Evolutionary conservation across 371 early-diverging fungal species (phyloP), one percentile per base, ranked within the genome.

Genomic region (Mortierella sp.): DNA sequence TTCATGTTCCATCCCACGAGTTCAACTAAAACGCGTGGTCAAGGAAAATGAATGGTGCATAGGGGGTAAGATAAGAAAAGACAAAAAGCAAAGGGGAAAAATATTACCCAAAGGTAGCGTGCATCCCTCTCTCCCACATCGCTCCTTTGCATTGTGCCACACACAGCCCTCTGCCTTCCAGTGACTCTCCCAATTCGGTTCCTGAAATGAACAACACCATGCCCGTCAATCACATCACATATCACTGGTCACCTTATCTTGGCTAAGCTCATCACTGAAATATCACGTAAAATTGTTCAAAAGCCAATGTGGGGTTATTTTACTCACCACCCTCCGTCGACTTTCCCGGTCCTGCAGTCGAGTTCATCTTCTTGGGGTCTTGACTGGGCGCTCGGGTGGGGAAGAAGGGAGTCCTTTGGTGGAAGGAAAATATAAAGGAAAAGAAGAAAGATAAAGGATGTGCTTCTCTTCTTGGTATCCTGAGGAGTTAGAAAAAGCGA

Each of bases 281-380:
- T 35, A 32, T 12, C 32, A 7, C 7, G 14, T 12, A 14, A 35
- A 63, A 63, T 0, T 24, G 3, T 43, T 27, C 12, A 27, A 29
- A 0, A 3, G 27, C n/a, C 35, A 41, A 21, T 68, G 11, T 10
- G 8, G 14, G 16, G 16, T 14, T 14, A 14, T 43, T 70, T 4
- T 10, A 51, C 72, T 74, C 56, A 74, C 74, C 74, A 74, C 74
- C 74, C 29, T 74, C 74, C 16, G 38, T 6, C 0, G 74, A 56
- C 74, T 41, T 56, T 56, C 14, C 74, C 12, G 55, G 43, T 16
- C 11, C 43, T 16, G 41, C 27, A 3, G 56, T 74, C 43, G 74
- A 56, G 56, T 74, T 74, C 74, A 74, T 73, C 7, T 51, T 68
- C 41, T 24, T 38, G 41, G 21, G 38, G 24, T 41, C 41, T 21